phyloP scores from a whole-genome alignment of 2,329 filamentous ascomycete species.

The Fusarium agapanthi region DNA sequence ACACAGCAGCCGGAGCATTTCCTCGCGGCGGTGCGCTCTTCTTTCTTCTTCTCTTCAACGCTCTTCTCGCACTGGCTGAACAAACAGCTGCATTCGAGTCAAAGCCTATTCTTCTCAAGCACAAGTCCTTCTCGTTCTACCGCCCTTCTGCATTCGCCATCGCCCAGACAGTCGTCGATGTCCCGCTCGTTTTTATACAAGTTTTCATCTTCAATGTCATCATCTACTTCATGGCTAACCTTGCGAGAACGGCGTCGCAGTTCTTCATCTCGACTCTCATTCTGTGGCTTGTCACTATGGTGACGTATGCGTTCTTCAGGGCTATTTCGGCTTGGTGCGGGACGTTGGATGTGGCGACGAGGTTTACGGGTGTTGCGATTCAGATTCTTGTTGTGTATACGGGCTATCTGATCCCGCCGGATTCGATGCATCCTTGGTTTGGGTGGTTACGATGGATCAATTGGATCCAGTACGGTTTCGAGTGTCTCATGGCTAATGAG shows the following conservation, averaged over 20 bases:
- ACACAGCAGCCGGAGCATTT: conserved; percentile 71
- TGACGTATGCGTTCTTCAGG: conserved; percentile 67
- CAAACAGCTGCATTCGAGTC: conserved; percentile 70
- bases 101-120: conserved; percentile 73
- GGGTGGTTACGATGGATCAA: conserved; percentile 77
- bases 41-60: conserved; percentile 63
- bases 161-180: conserved; percentile 66
- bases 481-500: conserved; percentile 74
- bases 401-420: conserved; percentile 69
- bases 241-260: conserved; percentile 70
- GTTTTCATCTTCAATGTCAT: conserved; percentile 74
- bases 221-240: conserved; percentile 80
- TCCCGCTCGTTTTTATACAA: conserved; percentile 70
- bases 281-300: conserved; percentile 65
- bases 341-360: conserved; percentile 70
- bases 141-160: conserved; percentile 66
- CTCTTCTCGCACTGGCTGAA: conserved; percentile 78
- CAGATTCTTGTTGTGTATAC: conserved; percentile 74
- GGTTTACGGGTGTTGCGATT: conserved; percentile 64
- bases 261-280: conserved; percentile 74
- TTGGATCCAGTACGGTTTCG: conserved; percentile 75
- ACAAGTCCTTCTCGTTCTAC: conserved; percentile 76
- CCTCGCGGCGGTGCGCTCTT: conserved; percentile 58
- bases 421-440: conserved; percentile 63
- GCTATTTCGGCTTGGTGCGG: conserved; percentile 66